These are phyloP conservation scores for Terana coerulea DNA, from an alignment of 768 basidiomycete species.

Conservation along the genomic window DNA sequence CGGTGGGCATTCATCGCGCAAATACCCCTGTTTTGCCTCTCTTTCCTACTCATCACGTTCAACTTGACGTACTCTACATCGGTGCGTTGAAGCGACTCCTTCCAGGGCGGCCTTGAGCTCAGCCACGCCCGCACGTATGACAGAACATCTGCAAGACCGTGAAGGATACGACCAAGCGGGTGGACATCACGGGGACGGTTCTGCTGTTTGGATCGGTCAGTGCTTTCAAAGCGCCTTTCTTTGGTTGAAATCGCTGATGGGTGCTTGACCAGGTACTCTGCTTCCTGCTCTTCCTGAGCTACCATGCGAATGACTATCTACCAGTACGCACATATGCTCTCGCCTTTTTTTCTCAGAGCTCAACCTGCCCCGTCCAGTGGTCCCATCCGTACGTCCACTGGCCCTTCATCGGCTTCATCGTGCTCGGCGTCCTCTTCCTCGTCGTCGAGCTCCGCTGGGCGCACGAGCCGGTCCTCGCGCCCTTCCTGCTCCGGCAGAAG, in stretches of 20 bases:
- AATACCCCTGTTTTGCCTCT: slow-evolving; percentile 59
- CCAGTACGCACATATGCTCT: slow-evolving; percentile 37
- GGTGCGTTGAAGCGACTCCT: neutral
- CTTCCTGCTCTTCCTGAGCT: slow-evolving; percentile 63
- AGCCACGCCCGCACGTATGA: neutral
- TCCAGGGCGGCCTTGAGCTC: too few relatives aligned
- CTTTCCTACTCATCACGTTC: slow-evolving; percentile 51
- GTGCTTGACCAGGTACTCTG: slow-evolving; percentile 36
- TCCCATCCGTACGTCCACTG: slow-evolving; percentile 46
- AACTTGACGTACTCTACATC: slow-evolving; percentile 53
- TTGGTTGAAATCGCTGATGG: neutral
- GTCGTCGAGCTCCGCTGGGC: slow-evolving; percentile 60
- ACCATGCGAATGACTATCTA: slow-evolving; percentile 62
- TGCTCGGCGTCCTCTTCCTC: slow-evolving; percentile 52
- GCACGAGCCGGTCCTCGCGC: slow-evolving; percentile 69
- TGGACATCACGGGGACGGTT: slow-evolving; percentile 74
- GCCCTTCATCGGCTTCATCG: slow-evolving; percentile 40
- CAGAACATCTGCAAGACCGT: slow-evolving; percentile 40
- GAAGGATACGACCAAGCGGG: slow-evolving; percentile 64
- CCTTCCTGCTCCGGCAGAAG: slow-evolving; percentile 56
- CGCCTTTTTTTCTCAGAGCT: slow-evolving; percentile 2
- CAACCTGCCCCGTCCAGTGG: slow-evolving; percentile 46
- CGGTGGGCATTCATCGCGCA: slow-evolving; percentile 78
- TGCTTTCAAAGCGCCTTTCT: slow-evolving; percentile 7
- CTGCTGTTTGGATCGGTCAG: slow-evolving; percentile 59